A percentile compares a stretch with the other conserved stretches of the same genome.
Evolutionary conservation across 2,329 filamentous ascomycete genomes (phyloP).

Genomic region (Clarireedia monteithiana): DNA sequence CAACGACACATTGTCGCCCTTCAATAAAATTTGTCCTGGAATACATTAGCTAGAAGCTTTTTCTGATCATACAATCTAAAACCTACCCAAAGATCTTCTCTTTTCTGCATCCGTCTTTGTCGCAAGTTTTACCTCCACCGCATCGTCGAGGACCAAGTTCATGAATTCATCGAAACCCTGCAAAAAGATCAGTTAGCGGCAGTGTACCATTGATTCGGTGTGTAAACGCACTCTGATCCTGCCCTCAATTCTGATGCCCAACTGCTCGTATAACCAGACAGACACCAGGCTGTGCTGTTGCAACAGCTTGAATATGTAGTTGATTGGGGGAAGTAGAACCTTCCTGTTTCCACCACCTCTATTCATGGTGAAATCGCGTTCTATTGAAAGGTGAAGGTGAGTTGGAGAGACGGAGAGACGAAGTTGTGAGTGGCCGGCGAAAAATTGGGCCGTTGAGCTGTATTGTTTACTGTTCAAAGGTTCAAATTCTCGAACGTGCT

Average conservation of each 20-base stretch:
- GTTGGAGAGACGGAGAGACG: background rate
- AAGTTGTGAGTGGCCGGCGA: background rate
- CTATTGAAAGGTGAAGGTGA: background rate
- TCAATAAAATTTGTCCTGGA: constrained; percentile 56
- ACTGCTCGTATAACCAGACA: constrained; percentile 96
- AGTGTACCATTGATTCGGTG: background rate
- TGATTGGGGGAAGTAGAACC: constrained; percentile 69
- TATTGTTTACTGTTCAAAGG: background rate
- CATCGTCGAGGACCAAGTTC: constrained; percentile 95
- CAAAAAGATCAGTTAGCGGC: constrained; percentile 13
- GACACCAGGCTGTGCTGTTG: constrained; percentile 70
- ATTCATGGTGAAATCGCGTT: constrained; percentile 23
- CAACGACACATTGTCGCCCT: constrained; percentile 59
- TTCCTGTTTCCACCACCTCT: constrained; percentile 40
- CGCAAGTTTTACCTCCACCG: constrained; percentile 80
- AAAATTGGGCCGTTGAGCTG: background rate
- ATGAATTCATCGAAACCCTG: constrained; percentile 99
- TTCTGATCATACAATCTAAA: constrained; percentile 23
- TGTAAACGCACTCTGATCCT: constrained; percentile 73
- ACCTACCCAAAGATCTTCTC: constrained; percentile 69
- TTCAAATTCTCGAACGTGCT: background rate
- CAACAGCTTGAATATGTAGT: constrained; percentile 91
- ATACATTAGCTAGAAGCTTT: constrained; percentile 13
- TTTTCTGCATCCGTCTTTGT: constrained; percentile 77
- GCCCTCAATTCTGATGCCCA: constrained; percentile 88